These are phyloP conservation scores for Hypoxylon trugodes DNA, from an alignment of 495 filamentous ascomycete genomes.

Conservation along the genomic window DNA sequence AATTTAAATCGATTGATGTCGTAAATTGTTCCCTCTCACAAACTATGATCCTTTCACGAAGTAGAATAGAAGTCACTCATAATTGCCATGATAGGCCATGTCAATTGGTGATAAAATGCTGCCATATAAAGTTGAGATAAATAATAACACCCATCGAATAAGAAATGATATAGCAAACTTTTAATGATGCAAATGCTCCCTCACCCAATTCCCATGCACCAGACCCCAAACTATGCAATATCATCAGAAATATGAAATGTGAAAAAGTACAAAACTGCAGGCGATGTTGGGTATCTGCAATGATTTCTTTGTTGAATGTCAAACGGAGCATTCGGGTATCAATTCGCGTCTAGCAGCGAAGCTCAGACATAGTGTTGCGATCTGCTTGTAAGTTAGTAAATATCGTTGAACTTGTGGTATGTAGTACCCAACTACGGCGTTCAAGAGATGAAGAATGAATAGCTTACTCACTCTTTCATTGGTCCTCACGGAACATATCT, in stretches of 20 bases:
- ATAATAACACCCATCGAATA: not conserved
- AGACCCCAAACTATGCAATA: not conserved
- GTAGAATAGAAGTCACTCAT: too few species aligned
- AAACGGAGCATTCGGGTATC: conserved; percentile 8
- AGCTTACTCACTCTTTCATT: conserved; percentile 25
- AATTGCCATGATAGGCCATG: too few species aligned
- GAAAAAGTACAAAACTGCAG: not conserved
- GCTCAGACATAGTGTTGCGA: not conserved
- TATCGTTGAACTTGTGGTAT: not conserved
- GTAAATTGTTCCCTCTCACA: too few species aligned
- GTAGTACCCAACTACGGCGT: not conserved
- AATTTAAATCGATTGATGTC: too few species aligned
- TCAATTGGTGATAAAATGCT: too few species aligned
- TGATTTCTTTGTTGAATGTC: not conserved
- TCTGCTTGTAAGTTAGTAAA: conserved; percentile 15
- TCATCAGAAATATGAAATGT: not conserved
- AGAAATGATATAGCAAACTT: conserved; percentile 2
- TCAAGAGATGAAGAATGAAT: not conserved
- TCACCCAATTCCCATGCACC: conserved; percentile 5
- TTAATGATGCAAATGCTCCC: not conserved
- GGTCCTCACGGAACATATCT: conserved; percentile 6
- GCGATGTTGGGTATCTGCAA: conserved; percentile 15
- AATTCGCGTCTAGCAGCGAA: not conserved
- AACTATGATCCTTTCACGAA: too few species aligned
- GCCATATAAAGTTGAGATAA: not conserved